These are phyloP conservation scores for Escallonia herrerae DNA, from an alignment of 129 eudicot species.

Conservation along the genomic window DNA sequence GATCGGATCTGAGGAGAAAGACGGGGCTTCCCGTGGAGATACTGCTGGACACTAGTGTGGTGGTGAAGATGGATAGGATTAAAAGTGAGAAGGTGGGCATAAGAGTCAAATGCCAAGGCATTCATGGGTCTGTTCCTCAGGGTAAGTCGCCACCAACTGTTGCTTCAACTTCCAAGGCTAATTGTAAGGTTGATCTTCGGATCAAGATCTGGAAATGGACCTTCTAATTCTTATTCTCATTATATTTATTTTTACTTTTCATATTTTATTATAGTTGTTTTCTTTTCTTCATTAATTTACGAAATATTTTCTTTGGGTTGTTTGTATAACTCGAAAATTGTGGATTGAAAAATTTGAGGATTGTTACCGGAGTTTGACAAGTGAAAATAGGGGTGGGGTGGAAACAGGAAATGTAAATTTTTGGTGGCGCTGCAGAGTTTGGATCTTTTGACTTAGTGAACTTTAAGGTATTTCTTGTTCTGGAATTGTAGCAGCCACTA, in stretches of 20 bases:
- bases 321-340: slow-evolving; percentile 25
- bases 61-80: slow-evolving; percentile 47
- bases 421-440: neutral
- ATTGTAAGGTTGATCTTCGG: slow-evolving; percentile 88
- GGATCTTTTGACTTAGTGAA: neutral
- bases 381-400: neutral
- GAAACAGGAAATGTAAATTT: neutral
- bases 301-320: slow-evolving; percentile 4
- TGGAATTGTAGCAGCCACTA: slow-evolving; percentile 5
- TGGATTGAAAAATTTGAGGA: slow-evolving; percentile 26
- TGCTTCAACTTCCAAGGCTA: slow-evolving; percentile 47
- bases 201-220: slow-evolving; percentile 98
- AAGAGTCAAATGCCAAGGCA: slow-evolving; percentile 58
- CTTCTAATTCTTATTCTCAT: slow-evolving; percentile 24
- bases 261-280: neutral
- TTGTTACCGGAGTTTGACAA: neutral
- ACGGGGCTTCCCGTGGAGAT: slow-evolving; percentile 51
- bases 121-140: slow-evolving; percentile 54
- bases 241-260: neutral
- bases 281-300: neutral
- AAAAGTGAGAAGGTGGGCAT: slow-evolving; percentile 64
- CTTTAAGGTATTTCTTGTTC: neutral
- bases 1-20: slow-evolving; percentile 66
- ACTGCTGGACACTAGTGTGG: slow-evolving; percentile 47
- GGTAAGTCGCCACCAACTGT: slow-evolving; percentile 35